These are phyloP conservation scores for Acorus calamus DNA, from an alignment of 106 monocot genomes.

Conservation along the genomic window DNA sequence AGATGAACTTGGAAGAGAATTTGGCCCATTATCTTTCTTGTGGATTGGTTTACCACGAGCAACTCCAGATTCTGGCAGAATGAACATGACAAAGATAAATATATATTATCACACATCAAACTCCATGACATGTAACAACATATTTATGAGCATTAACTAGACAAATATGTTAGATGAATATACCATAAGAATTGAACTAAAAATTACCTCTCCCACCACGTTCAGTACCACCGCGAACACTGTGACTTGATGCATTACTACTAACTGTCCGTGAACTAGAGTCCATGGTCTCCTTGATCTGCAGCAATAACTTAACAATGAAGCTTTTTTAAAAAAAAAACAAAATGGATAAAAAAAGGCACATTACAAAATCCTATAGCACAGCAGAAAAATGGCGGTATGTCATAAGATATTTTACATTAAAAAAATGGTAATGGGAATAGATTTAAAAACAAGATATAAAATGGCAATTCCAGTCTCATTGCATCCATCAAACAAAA, in stretches of 20 bases:
- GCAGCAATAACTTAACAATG: conserved; percentile 8
- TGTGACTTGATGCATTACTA: conserved; percentile 26
- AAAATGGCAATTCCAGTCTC: too few relatives aligned
- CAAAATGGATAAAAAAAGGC: background rate
- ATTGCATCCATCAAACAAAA: background rate
- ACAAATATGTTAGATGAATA: background rate
- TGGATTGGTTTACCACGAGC: conserved; percentile 17
- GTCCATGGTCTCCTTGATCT: conserved; percentile 55
- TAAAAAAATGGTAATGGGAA: too few relatives aligned
- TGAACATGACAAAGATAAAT: background rate
- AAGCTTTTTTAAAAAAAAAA: background rate
- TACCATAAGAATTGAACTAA: conserved; percentile 36
- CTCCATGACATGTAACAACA: too few relatives aligned
- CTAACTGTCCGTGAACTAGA: conserved; percentile 35
- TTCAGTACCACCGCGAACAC: conserved; percentile 34
- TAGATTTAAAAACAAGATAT: too few relatives aligned
- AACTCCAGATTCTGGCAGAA: conserved; percentile 26
- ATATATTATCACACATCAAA: conserved; percentile 1
- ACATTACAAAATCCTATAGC: background rate
- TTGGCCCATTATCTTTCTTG: conserved; percentile 47
- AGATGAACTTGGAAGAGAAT: too few relatives aligned
- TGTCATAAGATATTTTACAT: too few relatives aligned
- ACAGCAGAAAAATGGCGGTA: background rate
- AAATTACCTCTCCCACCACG: conserved; percentile 23
- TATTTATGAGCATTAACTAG: too few relatives aligned